Evolutionary conservation across 257 asterid species (phyloP).

Genomic region (Dorcoceras hygrometricum): DNA sequence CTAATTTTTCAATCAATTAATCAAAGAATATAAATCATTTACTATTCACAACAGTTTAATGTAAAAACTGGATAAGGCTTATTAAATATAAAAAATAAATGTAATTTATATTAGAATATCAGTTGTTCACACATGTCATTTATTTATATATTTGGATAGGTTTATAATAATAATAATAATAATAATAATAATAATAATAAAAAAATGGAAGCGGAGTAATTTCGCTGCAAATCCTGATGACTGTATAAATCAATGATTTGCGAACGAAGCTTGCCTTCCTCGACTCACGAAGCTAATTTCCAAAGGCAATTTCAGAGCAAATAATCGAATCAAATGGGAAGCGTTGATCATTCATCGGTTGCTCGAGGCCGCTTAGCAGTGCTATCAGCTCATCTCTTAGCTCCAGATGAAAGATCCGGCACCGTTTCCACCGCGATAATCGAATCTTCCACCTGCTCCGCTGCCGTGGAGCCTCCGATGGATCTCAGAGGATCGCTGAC

Average conservation of each 20-base stretch:
- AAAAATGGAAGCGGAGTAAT: neutral
- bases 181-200: too few relatives aligned
- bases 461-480: slow-evolving; percentile 55
- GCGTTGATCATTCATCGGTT: slow-evolving; percentile 44
- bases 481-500: slow-evolving; percentile 63
- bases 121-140: too few relatives aligned
- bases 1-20: too few relatives aligned
- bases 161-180: too few relatives aligned
- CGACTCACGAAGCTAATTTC: too few relatives aligned
- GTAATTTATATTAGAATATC: too few relatives aligned
- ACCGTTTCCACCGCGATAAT: slow-evolving; percentile 29
- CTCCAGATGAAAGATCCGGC: slow-evolving; percentile 37
- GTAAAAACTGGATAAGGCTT: too few relatives aligned
- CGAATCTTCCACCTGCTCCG: slow-evolving; percentile 49
- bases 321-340: slow-evolving; percentile 36
- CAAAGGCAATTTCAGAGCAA: neutral
- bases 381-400: slow-evolving; percentile 80
- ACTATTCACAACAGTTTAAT: too few relatives aligned
- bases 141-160: too few relatives aligned
- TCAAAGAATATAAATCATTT: too few relatives aligned
- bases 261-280: neutral
- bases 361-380: slow-evolving; percentile 87
- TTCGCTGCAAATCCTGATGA: neutral
- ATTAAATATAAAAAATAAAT: too few relatives aligned
- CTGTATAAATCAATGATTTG: neutral